Evolutionary conservation across 1,284 basidiomycete species (phyloP).

Genomic region (Rhodotorula sp.): DNA sequence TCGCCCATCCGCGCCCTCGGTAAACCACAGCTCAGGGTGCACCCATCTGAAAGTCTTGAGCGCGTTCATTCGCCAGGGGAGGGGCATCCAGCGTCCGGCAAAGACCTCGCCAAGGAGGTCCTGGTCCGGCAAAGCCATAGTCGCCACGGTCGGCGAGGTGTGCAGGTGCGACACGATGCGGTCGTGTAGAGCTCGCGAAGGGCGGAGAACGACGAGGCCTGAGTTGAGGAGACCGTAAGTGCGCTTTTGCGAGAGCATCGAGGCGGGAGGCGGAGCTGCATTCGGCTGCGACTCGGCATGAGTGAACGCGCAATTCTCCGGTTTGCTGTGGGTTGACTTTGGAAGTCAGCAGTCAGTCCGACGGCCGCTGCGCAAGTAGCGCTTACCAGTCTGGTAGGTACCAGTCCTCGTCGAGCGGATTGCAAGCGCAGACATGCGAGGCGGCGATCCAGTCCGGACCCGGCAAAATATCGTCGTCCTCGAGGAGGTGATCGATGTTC

Average conservation of each 20-base stretch:
- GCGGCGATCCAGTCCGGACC: slow-evolving; percentile 8
- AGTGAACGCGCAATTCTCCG: slow-evolving; percentile 13
- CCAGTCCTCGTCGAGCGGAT: slow-evolving; percentile 12
- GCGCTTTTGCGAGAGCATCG: neutral
- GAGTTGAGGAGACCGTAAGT: slow-evolving; percentile 18
- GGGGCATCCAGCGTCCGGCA: slow-evolving; percentile 1
- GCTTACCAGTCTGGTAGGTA: slow-evolving; percentile 11
- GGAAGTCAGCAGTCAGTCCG: neutral
- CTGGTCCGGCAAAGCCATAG: slow-evolving; percentile 14
- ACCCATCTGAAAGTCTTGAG: slow-evolving; percentile 22
- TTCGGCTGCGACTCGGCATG: neutral
- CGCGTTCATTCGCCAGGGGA: slow-evolving; percentile 16
- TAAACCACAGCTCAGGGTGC: slow-evolving; percentile 15
- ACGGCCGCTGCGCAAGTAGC: neutral
- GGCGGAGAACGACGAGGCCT: slow-evolving; percentile 13
- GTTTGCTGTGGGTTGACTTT: neutral
- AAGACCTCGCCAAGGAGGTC: slow-evolving; percentile 18
- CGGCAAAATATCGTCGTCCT: neutral
- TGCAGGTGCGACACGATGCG: slow-evolving; percentile 10
- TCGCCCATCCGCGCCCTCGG: neutral
- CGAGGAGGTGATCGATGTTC: slow-evolving; percentile 7
- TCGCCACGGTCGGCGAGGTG: slow-evolving; percentile 11
- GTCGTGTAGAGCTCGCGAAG: neutral
- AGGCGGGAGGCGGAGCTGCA: neutral
- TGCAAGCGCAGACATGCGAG: slow-evolving; percentile 7